Percentiles rank a stretch among this genome's conserved stretches.
Conservation (phyloP, 140 eudicot genomes). For the Erigeron philadelphicus region DNA sequence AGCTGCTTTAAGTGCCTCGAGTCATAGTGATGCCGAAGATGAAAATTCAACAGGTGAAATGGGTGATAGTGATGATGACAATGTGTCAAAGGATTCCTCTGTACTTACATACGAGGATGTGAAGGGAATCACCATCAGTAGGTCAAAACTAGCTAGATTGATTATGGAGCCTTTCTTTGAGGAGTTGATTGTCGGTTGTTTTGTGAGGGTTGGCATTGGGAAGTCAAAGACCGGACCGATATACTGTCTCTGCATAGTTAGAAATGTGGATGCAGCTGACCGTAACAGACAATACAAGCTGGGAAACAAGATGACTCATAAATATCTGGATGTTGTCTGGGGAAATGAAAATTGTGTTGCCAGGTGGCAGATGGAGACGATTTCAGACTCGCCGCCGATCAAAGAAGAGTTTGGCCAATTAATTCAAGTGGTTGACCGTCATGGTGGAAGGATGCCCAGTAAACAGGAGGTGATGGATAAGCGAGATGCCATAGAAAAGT, state of each 20-base stretch:
- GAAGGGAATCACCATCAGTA: constrained; percentile 67
- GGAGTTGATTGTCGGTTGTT: constrained; percentile 81
- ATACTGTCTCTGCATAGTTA: constrained; percentile 75
- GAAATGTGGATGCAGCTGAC: constrained; percentile 83
- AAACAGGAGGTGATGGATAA: constrained; percentile 75
- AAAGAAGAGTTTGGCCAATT: constrained; percentile 79
- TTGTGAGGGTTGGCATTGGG: constrained; percentile 88
- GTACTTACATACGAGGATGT: constrained; percentile 58
- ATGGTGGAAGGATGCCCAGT: constrained; percentile 73
- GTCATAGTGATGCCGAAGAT: too few species aligned
- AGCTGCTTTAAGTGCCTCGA: constrained; percentile 33
- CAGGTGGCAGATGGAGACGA: constrained; percentile 97
- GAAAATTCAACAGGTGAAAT: constrained; percentile 16
- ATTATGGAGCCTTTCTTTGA: constrained; percentile 94
- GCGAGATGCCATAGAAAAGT: constrained; percentile 72
- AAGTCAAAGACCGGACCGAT: constrained; percentile 69
- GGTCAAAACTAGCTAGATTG: constrained; percentile 88
- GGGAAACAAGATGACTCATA: constrained; percentile 71
- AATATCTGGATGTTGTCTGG: constrained; percentile 80
- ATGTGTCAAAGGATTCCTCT: constrained; percentile 11
- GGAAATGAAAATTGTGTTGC: constrained; percentile 89
- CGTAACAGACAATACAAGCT: constrained; percentile 73
- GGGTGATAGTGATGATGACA: constrained; percentile 59
- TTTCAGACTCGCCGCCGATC: constrained; percentile 75
- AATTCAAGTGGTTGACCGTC: constrained; percentile 80